Percentiles rank a stretch among this genome's conserved stretches.
Evolutionary conservation across 1,139 yeast genomes (phyloP).

Genomic region (Debaryomyces udenii): DNA sequence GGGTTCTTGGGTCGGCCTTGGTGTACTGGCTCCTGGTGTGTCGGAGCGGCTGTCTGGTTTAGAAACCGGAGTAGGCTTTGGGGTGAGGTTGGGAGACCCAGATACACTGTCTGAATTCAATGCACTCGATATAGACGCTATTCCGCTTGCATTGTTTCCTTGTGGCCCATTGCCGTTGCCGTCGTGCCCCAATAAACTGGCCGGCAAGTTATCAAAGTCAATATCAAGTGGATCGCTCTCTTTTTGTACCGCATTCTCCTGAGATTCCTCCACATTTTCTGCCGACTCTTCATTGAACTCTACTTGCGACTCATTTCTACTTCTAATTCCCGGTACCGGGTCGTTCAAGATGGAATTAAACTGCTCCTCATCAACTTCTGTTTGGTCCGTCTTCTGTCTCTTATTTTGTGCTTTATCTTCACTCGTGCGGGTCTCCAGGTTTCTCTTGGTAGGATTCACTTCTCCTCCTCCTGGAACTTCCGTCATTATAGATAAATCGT

Average conservation of each 20-base stretch:
- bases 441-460: slow-evolving; percentile 10
- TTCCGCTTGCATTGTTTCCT: not conserved
- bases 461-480: slow-evolving; percentile 8
- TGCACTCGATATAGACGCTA: not conserved
- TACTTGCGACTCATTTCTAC: not conserved
- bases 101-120: slow-evolving; percentile 5
- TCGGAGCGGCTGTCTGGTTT: slow-evolving; percentile 3
- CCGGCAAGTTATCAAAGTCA: slow-evolving; percentile 25
- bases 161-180: slow-evolving; percentile 3
- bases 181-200: slow-evolving; percentile 21
- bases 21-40: slow-evolving; percentile 2
- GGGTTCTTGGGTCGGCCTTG: not conserved
- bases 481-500: slow-evolving; percentile 6
- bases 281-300: slow-evolving; percentile 6
- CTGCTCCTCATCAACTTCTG: slow-evolving; percentile 12
- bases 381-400: slow-evolving; percentile 18
- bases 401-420: slow-evolving; percentile 15
- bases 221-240: slow-evolving; percentile 16
- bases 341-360: slow-evolving; percentile 25
- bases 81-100: slow-evolving; percentile 4
- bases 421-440: slow-evolving; percentile 10
- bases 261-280: slow-evolving; percentile 2
- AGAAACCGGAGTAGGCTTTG: slow-evolving; percentile 5
- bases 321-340: slow-evolving; percentile 21
- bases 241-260: not conserved